Base-by-base conservation (phyloP, 805 yeast species). In the Allodekkera sacchari region DNA sequence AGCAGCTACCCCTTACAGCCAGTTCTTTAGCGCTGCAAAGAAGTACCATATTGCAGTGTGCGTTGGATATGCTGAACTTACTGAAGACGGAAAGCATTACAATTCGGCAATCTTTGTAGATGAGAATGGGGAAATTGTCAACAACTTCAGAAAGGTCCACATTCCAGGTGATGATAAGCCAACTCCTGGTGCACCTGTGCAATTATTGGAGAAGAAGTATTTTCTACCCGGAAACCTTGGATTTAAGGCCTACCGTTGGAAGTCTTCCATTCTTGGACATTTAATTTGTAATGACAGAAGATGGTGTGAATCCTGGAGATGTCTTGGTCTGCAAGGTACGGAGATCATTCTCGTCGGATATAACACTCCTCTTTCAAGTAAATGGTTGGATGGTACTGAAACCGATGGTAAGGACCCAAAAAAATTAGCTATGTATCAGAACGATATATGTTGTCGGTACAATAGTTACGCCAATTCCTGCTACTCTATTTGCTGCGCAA, bases 291-390 rank as follows among this genome's bases (percentile, higher is more conserved):
- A 59, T 35, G 64, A 60, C 36, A 49, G 65, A 40, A 57, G 63
- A 44, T 60, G 65, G 64, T 61, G 62, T 4, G 64, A 59, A 34
- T 57, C 63, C 11, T 59, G 65, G 64, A 53, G 64, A 43, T 35
- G 42, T 22, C 59, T 57, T 32, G 64, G 59, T 11, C 39, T 60
- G 8, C 64, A 60, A 44, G 64, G 63, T 7, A 55, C 58, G 59
- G 65, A 59, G 20, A 31, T 59, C 12, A 53, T 58, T 38, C 27
- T 59, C 18, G 50, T 48, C 27, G 64, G 64, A 4, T 59, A 55
- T 38, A 59, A 58, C 37, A 57, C 64, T 21, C 51, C 61, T 22
- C 47, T 58, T 9, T 50, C 55, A 34, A 62, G 59, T 22, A 54
- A 58, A 18, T 47, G 53, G 1, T 35, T 55, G 22, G 52, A 53